Base-by-base conservation (phyloP, 345 rosid species). In the Pugionium dolabratum region DNA sequence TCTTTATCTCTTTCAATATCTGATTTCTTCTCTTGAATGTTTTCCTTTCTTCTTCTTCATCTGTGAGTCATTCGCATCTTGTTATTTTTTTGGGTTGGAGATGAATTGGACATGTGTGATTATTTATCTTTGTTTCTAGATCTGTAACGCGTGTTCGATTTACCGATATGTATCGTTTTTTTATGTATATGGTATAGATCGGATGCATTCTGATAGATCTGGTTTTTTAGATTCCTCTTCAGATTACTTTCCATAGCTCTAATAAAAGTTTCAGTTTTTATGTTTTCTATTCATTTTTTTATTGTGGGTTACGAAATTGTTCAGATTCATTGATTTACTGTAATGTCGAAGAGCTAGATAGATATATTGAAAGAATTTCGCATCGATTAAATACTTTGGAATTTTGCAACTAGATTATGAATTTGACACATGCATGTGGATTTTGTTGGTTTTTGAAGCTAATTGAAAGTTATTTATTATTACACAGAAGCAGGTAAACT, bases 1-100 rank as follows among this genome's bases (percentile, higher is more conserved):
- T 2, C 64, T 51, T 29, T 2, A 8, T 39, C 68, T 37, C 64
- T 34, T 51, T 26, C 28, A 4, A 4, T 4, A 27, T 44, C 9
- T 2, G 35, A 26, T 48, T 72, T 35, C 10, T 52, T 63, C 57
- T 46, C 50, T 8, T 54, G 2, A 8, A 5, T 6, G 26, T 41
- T 42, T 43, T 42, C 29, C 51, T 34, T 50, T 56, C 42, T 18
- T 55, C 61, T 5, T 50, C 54, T 27, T 44, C 5, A 39, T 46
- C 58, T 37, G 77, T 73, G 68, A 61, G 73, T 60, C 33, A 5
- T 51, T 50, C 54, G 33, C 31, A 11, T 56, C 49, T 27, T 30
- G 28, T 9, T 35, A 4, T 3, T 36, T 1, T 36, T 41, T 5
- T 18, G 9, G 56, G 32, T 49, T 10, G 56, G 26, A 11, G 4